Conservation (phyloP, 73 alveolate genomes). For the Uronychia setigera region DNA sequence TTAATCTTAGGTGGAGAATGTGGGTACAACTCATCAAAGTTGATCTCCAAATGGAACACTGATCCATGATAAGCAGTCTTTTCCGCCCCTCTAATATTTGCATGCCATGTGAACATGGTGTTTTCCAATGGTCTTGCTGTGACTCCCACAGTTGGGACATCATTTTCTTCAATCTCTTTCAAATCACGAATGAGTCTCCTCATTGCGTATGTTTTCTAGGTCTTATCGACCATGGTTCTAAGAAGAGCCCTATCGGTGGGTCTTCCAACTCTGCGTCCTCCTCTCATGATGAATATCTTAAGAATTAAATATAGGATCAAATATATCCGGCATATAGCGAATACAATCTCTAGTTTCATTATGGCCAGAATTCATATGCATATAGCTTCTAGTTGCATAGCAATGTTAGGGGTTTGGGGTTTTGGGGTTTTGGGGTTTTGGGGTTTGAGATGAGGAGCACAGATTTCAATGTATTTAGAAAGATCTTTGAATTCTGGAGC, state of each 20-base stretch:
- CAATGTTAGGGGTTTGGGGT: background rate
- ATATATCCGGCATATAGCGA: too few species aligned
- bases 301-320: too few species aligned
- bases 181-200: conserved; percentile 76
- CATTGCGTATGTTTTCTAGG: conserved; percentile 68
- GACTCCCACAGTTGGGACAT: conserved; percentile 84
- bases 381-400: too few species aligned
- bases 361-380: too few species aligned
- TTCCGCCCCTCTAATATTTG: conserved; percentile 87
- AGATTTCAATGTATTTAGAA: conserved; percentile 66
- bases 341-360: too few species aligned
- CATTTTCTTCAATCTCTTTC: conserved; percentile 67
- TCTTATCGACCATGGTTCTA: conserved; percentile 46
- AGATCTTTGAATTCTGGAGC: conserved; percentile 82
- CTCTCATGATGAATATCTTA: background rate
- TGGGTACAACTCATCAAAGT: conserved; percentile 90
- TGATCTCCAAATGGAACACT: conserved; percentile 77
- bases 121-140: conserved; percentile 80
- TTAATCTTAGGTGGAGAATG: conserved; percentile 76
- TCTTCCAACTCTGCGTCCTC: conserved; percentile 39
- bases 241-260: conserved; percentile 62
- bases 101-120: conserved; percentile 85
- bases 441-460: conserved; percentile 45
- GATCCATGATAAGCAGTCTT: conserved; percentile 93
- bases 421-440: background rate